These are phyloP conservation scores for Bassia scoparia DNA, from an alignment of 148 eudicot species.

Conservation along the genomic window DNA sequence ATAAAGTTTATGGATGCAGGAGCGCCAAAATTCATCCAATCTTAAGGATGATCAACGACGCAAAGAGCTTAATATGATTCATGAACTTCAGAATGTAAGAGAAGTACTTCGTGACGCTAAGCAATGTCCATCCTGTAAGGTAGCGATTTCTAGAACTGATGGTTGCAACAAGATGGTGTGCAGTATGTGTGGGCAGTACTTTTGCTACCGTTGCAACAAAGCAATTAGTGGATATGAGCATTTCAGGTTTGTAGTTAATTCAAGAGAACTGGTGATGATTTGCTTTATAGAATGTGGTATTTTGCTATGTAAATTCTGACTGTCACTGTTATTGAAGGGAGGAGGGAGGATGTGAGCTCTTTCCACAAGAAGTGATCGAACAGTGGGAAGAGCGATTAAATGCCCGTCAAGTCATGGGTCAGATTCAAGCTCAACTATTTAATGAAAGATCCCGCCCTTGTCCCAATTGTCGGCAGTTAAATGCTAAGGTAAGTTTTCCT, in stretches of 20 bases:
- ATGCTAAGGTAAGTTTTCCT: conserved; percentile 55
- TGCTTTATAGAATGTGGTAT: neutral
- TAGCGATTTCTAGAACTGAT: conserved; percentile 83
- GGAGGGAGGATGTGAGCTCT: conserved; percentile 65
- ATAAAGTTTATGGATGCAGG: conserved; percentile 40
- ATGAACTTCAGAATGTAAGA: conserved; percentile 66
- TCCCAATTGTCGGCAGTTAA: conserved; percentile 67
- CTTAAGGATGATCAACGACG: conserved; percentile 47
- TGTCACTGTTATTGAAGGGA: conserved; percentile 36
- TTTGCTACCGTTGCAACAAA: conserved; percentile 79
- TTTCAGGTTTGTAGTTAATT: conserved; percentile 53
- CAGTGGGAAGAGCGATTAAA: conserved; percentile 63
- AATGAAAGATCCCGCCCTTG: conserved; percentile 47
- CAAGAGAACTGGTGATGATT: neutral
- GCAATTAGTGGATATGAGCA: conserved; percentile 81
- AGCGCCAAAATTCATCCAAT: conserved; percentile 64
- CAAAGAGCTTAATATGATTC: conserved; percentile 67
- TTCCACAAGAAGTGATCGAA: conserved; percentile 52
- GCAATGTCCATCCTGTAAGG: conserved; percentile 87
- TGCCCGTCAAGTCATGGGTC: conserved; percentile 50
- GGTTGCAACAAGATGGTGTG: conserved; percentile 97
- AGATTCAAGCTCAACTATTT: conserved; percentile 44
- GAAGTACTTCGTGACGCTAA: conserved; percentile 70
- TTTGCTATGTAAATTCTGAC: neutral
- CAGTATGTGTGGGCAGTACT: conserved; percentile 59